Conservation (phyloP, 2,329 filamentous ascomycete species). For the Trichoderma atrobrunneum region DNA sequence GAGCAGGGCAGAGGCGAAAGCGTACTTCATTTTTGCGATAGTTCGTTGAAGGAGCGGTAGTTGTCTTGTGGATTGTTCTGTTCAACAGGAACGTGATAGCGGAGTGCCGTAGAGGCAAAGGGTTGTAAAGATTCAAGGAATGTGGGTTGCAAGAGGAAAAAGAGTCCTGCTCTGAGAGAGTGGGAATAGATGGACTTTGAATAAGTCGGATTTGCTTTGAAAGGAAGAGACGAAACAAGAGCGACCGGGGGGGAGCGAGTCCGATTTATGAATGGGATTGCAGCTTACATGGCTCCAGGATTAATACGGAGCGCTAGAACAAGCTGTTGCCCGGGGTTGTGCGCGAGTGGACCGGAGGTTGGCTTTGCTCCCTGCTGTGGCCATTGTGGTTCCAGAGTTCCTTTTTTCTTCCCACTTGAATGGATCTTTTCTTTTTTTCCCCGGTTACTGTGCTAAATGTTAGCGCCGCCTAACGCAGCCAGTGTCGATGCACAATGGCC, state of each 20-base stretch:
- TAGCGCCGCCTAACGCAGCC: neutral
- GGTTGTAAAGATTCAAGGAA: slow-evolving; percentile 27
- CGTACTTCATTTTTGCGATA: slow-evolving; percentile 40
- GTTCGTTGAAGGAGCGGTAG: neutral
- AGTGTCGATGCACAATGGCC: neutral
- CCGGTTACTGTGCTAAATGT: neutral
- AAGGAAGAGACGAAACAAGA: neutral
- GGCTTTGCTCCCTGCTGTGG: neutral
- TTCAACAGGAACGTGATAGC: slow-evolving; percentile 17
- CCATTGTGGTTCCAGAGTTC: neutral
- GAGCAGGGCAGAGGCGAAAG: slow-evolving; percentile 33
- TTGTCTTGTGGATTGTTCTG: slow-evolving; percentile 6
- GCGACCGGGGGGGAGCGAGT: slow-evolving; percentile 4
- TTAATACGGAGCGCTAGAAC: slow-evolving; percentile 18
- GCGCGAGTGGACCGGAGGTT: neutral
- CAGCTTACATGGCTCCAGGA: slow-evolving; percentile 8
- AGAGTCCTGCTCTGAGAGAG: slow-evolving; percentile 17
- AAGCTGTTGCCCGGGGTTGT: neutral
- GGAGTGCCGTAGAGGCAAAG: slow-evolving; percentile 20
- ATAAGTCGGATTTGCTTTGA: slow-evolving; percentile 4
- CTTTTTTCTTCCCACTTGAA: neutral
- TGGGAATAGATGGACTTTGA: slow-evolving; percentile 17
- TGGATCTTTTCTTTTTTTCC: neutral
- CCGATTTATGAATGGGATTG: slow-evolving; percentile 8
- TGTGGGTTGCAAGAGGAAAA: slow-evolving; percentile 13